phyloP scores from a whole-genome alignment of 805 yeast genomes.

The Diddensiella transvaalensis region DNA sequence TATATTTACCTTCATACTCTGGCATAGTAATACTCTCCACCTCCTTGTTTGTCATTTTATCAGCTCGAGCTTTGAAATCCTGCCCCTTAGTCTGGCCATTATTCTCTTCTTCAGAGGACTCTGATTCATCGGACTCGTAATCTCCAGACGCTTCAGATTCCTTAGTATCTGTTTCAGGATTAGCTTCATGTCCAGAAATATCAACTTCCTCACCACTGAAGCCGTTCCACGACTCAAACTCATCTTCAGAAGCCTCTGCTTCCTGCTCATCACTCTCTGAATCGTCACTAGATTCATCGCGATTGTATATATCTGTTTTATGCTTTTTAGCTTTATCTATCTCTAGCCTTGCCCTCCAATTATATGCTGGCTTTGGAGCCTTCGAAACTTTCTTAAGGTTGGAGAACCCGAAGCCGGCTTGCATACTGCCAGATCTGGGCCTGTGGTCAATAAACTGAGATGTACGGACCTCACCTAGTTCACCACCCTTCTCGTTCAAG shows the following conservation, averaged over 20 bases:
- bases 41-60: constrained; percentile 57
- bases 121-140: constrained; percentile 18
- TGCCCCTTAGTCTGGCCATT: constrained; percentile 11
- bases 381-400: constrained; percentile 20
- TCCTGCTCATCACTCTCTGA: constrained; percentile 23
- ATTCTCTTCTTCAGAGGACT: constrained; percentile 28
- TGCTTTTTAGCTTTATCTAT: constrained; percentile 35
- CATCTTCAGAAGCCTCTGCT: constrained; percentile 21
- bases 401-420: constrained; percentile 49
- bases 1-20: constrained; percentile 45
- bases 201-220: constrained; percentile 11
- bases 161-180: constrained; percentile 24
- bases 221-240: constrained; percentile 31
- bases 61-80: constrained; percentile 84
- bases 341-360: constrained; percentile 66
- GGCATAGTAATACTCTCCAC: constrained; percentile 61
- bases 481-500: constrained; percentile 12
- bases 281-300: constrained; percentile 22
- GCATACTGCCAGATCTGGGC: constrained; percentile 56
- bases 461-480: constrained; percentile 30
- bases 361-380: constrained; percentile 52
- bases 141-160: constrained; percentile 12
- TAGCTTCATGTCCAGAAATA: constrained; percentile 30
- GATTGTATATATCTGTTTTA: constrained; percentile 29
- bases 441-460: constrained; percentile 64